Evolutionary conservation across 2,329 filamentous ascomycete species (phyloP).

Genomic region (Ilyonectria robusta): DNA sequence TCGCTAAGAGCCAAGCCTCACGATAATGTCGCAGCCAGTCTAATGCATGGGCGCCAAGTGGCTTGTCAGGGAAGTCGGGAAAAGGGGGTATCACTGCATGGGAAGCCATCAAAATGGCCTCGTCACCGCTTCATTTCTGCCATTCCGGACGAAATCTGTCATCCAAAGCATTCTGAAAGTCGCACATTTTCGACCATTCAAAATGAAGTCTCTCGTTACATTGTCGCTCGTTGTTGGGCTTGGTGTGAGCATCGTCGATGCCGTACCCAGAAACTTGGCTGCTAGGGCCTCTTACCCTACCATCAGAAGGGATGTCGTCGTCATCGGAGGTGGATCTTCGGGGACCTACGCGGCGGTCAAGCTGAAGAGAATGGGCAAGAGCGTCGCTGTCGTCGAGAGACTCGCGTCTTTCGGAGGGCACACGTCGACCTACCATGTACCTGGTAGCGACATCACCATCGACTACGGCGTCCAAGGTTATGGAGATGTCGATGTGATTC

Average conservation of each 20-base stretch:
- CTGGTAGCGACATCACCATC: slow-evolving; percentile 33
- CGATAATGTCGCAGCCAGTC: slow-evolving; percentile 23
- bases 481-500: slow-evolving; percentile 29
- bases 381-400: slow-evolving; percentile 35
- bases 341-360: slow-evolving; percentile 38
- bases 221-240: slow-evolving; percentile 36
- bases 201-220: slow-evolving; percentile 37
- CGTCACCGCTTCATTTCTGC: slow-evolving; percentile 27
- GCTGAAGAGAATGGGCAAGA: slow-evolving; percentile 37
- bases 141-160: slow-evolving; percentile 8
- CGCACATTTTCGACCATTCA: slow-evolving; percentile 30
- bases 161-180: slow-evolving; percentile 20
- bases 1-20: slow-evolving; percentile 6
- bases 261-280: slow-evolving; percentile 16
- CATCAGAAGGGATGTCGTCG: slow-evolving; percentile 33
- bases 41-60: slow-evolving; percentile 12
- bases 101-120: slow-evolving; percentile 35
- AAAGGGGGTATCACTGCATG: slow-evolving; percentile 38
- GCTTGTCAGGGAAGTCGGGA: slow-evolving; percentile 7
- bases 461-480: slow-evolving; percentile 40
- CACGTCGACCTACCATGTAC: slow-evolving; percentile 37
- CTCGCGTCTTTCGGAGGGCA: slow-evolving; percentile 34
- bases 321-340: slow-evolving; percentile 39
- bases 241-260: slow-evolving; percentile 22
- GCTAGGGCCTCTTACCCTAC: slow-evolving; percentile 1